Evolutionary conservation across 225 moss, liverwort and hornwort genomes (phyloP).

Genomic region (Lunularia cruciata): DNA sequence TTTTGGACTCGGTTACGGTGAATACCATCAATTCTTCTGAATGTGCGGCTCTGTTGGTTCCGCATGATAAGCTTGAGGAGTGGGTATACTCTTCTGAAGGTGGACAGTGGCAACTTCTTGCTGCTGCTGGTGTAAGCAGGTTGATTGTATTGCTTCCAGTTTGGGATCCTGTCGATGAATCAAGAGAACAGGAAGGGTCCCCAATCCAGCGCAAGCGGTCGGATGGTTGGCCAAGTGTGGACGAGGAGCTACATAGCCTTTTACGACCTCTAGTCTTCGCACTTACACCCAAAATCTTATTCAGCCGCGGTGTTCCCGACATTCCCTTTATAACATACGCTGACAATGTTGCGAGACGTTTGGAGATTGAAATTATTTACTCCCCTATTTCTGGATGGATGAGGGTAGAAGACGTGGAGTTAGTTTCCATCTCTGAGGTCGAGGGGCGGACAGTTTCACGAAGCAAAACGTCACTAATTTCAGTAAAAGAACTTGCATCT

Average conservation of each 20-base stretch:
- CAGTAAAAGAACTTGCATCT: constrained; percentile 16
- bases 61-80: constrained; percentile 47
- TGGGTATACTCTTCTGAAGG: constrained; percentile 86
- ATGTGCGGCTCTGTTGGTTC: constrained; percentile 88
- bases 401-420: constrained; percentile 86
- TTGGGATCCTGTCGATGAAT: too few species aligned
- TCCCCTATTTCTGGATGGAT: constrained; percentile 69
- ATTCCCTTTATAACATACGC: constrained; percentile 75
- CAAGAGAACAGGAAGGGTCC: neutral
- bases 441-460: neutral
- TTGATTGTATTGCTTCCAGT: constrained; percentile 53
- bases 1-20: constrained; percentile 55
- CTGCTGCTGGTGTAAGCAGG: constrained; percentile 63
- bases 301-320: constrained; percentile 45
- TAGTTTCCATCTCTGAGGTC: constrained; percentile 39
- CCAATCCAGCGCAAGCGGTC: neutral
- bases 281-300: constrained; percentile 64
- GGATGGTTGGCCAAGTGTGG: neutral
- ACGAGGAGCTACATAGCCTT: constrained; percentile 35
- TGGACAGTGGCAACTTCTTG: constrained; percentile 95
- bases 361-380: constrained; percentile 64
- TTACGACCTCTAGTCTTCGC: constrained; percentile 57
- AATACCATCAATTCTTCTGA: constrained; percentile 22
- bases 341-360: constrained; percentile 60
- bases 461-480: too few species aligned